Percentiles rank a stretch among this genome's conserved stretches.
phyloP scores from a whole-genome alignment of 805 yeast genomes.

The Suhomyces xylopsoci region DNA sequence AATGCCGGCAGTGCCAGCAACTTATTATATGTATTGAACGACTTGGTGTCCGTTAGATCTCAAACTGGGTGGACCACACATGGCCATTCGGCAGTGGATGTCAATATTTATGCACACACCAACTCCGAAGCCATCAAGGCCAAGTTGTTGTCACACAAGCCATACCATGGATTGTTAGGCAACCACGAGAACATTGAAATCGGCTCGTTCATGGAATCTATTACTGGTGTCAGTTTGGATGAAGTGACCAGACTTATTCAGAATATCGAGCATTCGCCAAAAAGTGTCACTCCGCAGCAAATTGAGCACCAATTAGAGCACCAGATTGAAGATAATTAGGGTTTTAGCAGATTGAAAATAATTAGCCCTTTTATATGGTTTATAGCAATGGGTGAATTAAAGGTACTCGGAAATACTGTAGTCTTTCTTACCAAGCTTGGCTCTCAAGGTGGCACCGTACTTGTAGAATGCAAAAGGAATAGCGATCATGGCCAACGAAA shows the following conservation, averaged over 20 bases:
- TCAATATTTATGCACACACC: slow-evolving; percentile 81
- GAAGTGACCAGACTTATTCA: slow-evolving; percentile 49
- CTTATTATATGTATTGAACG: slow-evolving; percentile 55
- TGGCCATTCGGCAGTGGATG: slow-evolving; percentile 96
- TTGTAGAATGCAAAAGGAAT: slow-evolving; percentile 70
- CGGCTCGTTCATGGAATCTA: slow-evolving; percentile 66
- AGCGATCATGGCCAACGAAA: slow-evolving; percentile 70
- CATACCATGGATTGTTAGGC: slow-evolving; percentile 56
- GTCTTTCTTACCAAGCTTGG: slow-evolving; percentile 64
- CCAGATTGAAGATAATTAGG: not conserved
- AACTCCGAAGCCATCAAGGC: slow-evolving; percentile 47
- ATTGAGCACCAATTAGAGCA: not conserved
- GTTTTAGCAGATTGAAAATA: too few species aligned
- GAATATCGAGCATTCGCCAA: slow-evolving; percentile 48
- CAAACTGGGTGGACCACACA: slow-evolving; percentile 96
- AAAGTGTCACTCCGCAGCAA: not conserved
- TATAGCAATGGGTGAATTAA: too few species aligned
- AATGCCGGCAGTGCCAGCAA: slow-evolving; percentile 8
- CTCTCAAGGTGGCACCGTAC: slow-evolving; percentile 63
- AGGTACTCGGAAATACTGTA: slow-evolving; percentile 30
- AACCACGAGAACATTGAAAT: slow-evolving; percentile 85
- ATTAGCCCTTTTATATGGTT: too few species aligned
- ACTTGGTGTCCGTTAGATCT: slow-evolving; percentile 76
- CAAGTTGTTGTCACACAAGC: slow-evolving; percentile 27
- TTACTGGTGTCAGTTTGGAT: slow-evolving; percentile 46